Evolutionary conservation across 129 eudicot species (phyloP).

Genomic region (Chrysanthemum lavandulifolium): DNA sequence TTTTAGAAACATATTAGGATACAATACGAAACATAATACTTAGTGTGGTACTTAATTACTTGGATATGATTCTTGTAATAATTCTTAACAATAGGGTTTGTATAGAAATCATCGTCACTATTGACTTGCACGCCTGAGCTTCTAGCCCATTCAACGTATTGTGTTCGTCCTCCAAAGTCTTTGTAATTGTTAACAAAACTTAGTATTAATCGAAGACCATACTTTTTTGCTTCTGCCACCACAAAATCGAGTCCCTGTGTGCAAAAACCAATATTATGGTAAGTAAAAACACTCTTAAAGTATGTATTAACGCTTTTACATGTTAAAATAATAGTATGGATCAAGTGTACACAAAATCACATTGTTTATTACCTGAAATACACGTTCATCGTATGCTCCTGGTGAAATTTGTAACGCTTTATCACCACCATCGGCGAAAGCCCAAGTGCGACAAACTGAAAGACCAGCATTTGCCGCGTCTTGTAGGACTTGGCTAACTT

Average conservation of each 20-base stretch:
- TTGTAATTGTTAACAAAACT: constrained; percentile 72
- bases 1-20: not conserved
- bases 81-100: constrained; percentile 39
- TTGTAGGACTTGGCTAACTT: constrained; percentile 53
- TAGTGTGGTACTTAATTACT: constrained; percentile 25
- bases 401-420: constrained; percentile 76
- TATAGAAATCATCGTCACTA: constrained; percentile 58
- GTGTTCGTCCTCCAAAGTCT: constrained; percentile 72
- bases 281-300: not conserved
- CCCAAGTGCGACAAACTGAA: constrained; percentile 91
- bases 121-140: constrained; percentile 45
- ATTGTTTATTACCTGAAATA: constrained; percentile 51
- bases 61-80: constrained; percentile 60
- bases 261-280: not conserved
- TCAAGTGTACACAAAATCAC: too few relatives aligned
- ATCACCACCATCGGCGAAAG: constrained; percentile 73
- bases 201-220: constrained; percentile 53
- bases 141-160: constrained; percentile 72
- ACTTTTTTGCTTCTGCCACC: constrained; percentile 65
- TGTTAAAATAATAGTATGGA: too few relatives aligned
- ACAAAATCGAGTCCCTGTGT: constrained; percentile 72
- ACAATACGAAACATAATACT: not conserved
- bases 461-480: constrained; percentile 75
- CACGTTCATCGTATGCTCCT: constrained; percentile 71
- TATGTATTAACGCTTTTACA: too few relatives aligned